These are phyloP conservation scores for Sporobolomyces phaffii DNA, from an alignment of 768 basidiomycete species.

Conservation along the genomic window DNA sequence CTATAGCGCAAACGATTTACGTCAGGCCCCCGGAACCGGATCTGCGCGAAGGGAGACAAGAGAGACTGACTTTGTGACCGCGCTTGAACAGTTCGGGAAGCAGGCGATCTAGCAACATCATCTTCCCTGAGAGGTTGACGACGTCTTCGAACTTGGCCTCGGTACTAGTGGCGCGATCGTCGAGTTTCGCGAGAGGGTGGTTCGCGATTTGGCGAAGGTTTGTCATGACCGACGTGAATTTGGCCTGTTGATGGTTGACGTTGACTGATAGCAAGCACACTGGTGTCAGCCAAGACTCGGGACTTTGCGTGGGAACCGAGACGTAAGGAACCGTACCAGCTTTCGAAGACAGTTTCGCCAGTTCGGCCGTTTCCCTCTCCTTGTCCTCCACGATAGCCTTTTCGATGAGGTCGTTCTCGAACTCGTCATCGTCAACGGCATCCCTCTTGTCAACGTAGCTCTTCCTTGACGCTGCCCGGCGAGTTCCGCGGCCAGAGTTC, in stretches of 20 bases:
- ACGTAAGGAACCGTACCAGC: not conserved
- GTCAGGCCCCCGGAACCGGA: constrained; percentile 48
- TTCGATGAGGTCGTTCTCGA: constrained; percentile 43
- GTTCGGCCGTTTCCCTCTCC: constrained; percentile 39
- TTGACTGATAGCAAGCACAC: too few species aligned
- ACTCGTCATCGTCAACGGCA: constrained; percentile 27
- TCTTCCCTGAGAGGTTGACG: constrained; percentile 84
- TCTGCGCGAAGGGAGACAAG: constrained; percentile 53
- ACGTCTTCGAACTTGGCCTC: constrained; percentile 61
- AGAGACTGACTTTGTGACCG: constrained; percentile 57
- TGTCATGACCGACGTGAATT: constrained; percentile 17
- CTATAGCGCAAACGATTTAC: not conserved
- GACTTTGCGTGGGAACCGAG: too few species aligned
- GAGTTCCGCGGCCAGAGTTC: constrained; percentile 18
- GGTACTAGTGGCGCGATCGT: constrained; percentile 85
- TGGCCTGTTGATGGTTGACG: not conserved
- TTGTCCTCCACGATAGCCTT: constrained; percentile 41
- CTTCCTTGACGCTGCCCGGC: constrained; percentile 36
- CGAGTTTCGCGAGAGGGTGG: constrained; percentile 54
- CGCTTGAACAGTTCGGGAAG: constrained; percentile 71
- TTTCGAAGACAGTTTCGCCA: not conserved
- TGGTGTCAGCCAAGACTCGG: too few species aligned
- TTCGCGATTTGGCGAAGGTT: constrained; percentile 76
- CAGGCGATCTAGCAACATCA: constrained; percentile 88
- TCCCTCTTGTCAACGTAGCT: constrained; percentile 7